Evolutionary conservation across 179 eudicot species (phyloP), one percentile per base, ranked within the genome.

Genomic region (Camellia oleifera): DNA sequence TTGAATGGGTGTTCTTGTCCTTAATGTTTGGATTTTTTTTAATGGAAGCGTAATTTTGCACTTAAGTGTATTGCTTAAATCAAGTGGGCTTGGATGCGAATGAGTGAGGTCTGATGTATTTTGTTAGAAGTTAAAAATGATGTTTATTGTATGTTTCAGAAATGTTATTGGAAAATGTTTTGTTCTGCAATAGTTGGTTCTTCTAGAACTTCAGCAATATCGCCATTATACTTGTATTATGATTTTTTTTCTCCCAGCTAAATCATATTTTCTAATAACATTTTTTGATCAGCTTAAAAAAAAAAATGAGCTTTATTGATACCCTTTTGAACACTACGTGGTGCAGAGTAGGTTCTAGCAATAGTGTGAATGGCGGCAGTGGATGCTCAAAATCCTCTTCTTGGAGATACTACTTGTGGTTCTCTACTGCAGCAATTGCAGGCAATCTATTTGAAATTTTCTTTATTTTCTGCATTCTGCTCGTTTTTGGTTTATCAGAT

Each of bases 361-460:
- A 62, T 58, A 57, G 78, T 70, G 79, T 57, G 70, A 75, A 94
- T 95, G 98, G 97, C 93, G n/a, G 89, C 90, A 40, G 82, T 83
- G 62, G 97, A 91, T 78, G 87, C 80, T 78, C 87, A 86, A 61
- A 86, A 87, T 83, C 90, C 88, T 80, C 88, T 85, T 74, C 77
- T 72, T 44, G 92, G 91, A 64, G 97, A 89, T 80, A 88, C 84
- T 54, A 93, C 92, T 52, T 95, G 99, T 69, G 94, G 93, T 63
- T 87, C 94, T 74, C 80, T 93, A 75, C 86, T 95, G 78, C 90
- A 91, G 87, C 94, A 93, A 72, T 81, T 95, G 87, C 99, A 95
- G 98, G 99, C 81, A 85, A 85, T 63, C 72, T 12, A 40, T 60
- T 81, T 61, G 48, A 48, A 20, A 78, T 6, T 46, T 78, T 20